Conservation (phyloP, 176 grass and related monocot species). For the Rhynchospora tenuis region DNA sequence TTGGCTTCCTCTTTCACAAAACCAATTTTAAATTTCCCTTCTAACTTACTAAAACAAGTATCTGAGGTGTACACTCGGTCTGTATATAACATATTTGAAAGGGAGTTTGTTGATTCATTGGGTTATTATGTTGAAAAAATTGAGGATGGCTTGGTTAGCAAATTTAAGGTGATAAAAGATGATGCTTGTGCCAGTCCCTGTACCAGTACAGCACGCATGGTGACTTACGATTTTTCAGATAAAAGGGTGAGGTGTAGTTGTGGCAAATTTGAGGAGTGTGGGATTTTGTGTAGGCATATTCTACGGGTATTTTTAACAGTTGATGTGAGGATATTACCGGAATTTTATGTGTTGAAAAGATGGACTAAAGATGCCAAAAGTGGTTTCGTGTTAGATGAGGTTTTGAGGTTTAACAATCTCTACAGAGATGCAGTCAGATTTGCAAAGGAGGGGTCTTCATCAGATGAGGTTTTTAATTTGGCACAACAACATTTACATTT, state of each 20-base stretch:
- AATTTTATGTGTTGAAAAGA: slow-evolving; percentile 60
- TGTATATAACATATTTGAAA: slow-evolving; percentile 53
- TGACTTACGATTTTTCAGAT: slow-evolving; percentile 37
- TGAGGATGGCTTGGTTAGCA: slow-evolving; percentile 33
- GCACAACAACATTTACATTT: slow-evolving; percentile 47
- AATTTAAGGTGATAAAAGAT: slow-evolving; percentile 41
- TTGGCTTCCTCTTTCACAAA: slow-evolving; percentile 57
- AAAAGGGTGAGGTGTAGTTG: slow-evolving; percentile 49
- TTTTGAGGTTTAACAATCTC: slow-evolving; percentile 44
- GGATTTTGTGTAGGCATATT: slow-evolving; percentile 55
- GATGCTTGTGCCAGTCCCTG: neutral
- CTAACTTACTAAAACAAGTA: slow-evolving; percentile 44
- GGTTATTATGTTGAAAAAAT: slow-evolving; percentile 48
- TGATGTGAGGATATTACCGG: slow-evolving; percentile 42
- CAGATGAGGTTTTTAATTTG: slow-evolving; percentile 39
- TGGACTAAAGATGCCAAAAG: slow-evolving; percentile 73
- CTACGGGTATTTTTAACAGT: slow-evolving; percentile 54
- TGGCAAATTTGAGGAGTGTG: slow-evolving; percentile 52
- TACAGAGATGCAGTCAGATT: slow-evolving; percentile 61
- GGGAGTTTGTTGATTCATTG: slow-evolving; percentile 44
- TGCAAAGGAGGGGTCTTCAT: slow-evolving; percentile 56
- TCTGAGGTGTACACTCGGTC: slow-evolving; percentile 45
- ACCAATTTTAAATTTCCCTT: slow-evolving; percentile 49
- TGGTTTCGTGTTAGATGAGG: slow-evolving; percentile 56
- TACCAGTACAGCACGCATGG: slow-evolving; percentile 12